Evolutionary conservation across 106 monocot species (phyloP).

Genomic region (Dactylorhiza incarnata): DNA sequence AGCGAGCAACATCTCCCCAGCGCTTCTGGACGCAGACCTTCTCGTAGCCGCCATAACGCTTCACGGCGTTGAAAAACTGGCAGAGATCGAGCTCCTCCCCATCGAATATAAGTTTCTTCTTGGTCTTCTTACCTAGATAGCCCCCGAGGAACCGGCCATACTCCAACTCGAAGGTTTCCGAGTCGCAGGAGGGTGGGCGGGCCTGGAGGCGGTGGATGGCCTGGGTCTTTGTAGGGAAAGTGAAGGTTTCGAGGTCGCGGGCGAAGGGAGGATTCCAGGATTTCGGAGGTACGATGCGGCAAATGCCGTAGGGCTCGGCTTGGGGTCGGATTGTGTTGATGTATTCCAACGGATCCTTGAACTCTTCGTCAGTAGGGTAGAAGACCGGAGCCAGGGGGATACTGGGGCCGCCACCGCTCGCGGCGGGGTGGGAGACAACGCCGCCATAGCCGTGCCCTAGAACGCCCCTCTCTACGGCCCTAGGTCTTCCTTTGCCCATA

Average conservation of each 20-base stretch:
- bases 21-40: constrained; percentile 44
- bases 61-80: constrained; percentile 52
- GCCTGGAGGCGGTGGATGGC: constrained; percentile 60
- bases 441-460: constrained; percentile 13
- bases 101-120: constrained; percentile 36
- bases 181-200: constrained; percentile 60
- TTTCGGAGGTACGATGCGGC: constrained; percentile 66
- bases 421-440: constrained; percentile 1
- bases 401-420: background rate
- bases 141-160: constrained; percentile 39
- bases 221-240: constrained; percentile 68
- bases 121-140: constrained; percentile 23
- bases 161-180: constrained; percentile 57
- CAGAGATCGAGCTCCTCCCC: constrained; percentile 59
- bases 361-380: constrained; percentile 55
- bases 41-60: constrained; percentile 60
- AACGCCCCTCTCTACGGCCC: constrained; percentile 30
- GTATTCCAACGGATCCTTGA: constrained; percentile 47
- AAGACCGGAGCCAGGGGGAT: constrained; percentile 48
- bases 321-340: constrained; percentile 53
- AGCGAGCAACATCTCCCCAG: constrained; percentile 50
- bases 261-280: constrained; percentile 65
- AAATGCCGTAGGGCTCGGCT: constrained; percentile 71
- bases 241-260: constrained; percentile 27
- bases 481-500: constrained; percentile 29